A percentile compares a stretch with the other conserved stretches of the same genome.
Evolutionary conservation across 805 yeast genomes (phyloP).

Genomic region (Wickerhamomyces sydowiorum): DNA sequence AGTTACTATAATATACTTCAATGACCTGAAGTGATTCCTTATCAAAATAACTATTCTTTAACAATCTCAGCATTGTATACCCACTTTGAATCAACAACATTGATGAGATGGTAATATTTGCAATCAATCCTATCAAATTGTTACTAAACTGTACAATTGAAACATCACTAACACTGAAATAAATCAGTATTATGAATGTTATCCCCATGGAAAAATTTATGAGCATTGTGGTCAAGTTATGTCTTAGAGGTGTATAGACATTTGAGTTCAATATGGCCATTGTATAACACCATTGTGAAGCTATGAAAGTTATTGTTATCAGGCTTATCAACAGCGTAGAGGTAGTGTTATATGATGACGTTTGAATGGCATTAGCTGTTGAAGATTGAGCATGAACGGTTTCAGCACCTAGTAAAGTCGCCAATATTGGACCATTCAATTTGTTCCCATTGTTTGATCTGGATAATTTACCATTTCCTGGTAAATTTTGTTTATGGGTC

Average conservation of each 20-base stretch:
- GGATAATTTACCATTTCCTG: not conserved
- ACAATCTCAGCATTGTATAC: not conserved
- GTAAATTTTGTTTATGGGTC: too few species aligned
- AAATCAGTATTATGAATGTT: constrained; percentile 14
- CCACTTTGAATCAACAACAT: not conserved
- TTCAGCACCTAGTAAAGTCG: constrained; percentile 12
- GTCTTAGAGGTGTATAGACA: constrained; percentile 90
- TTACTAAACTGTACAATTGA: not conserved
- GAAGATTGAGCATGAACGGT: constrained; percentile 4
- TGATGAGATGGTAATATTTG: too few species aligned
- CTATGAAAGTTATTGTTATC: constrained; percentile 25
- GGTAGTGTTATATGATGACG: not conserved
- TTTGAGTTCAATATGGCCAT: constrained; percentile 71
- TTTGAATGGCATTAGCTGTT: constrained; percentile 3
- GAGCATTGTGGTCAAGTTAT: constrained; percentile 69
- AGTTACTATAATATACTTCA: constrained; percentile 2
- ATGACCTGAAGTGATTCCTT: constrained; percentile 16
- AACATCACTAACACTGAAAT: constrained; percentile 2
- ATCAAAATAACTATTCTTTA: constrained; percentile 8
- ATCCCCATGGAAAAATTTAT: constrained; percentile 22
- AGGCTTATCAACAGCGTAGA: constrained; percentile 2
- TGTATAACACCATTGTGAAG: constrained; percentile 31
- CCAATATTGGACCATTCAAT: constrained; percentile 14
- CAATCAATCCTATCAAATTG: too few species aligned
- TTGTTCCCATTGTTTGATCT: constrained; percentile 2